Percentiles rank a stretch among this genome's conserved stretches.
Conservation (phyloP, 257 asterid genomes). For the Misopates orontium region DNA sequence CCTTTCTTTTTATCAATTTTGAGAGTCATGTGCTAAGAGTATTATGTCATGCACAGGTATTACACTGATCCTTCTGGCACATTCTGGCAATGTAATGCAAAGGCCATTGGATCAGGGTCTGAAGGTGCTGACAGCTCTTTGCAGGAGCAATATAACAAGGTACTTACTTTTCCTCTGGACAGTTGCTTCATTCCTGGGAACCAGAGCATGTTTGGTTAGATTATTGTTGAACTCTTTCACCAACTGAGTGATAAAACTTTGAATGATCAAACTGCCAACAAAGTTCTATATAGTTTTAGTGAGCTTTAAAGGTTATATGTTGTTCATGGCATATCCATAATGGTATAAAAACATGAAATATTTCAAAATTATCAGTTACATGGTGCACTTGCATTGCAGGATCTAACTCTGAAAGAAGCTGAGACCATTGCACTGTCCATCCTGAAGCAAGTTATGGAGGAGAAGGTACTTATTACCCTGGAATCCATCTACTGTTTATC, state of each 20-base stretch:
- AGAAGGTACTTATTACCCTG: conserved; percentile 50
- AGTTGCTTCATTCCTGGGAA: background rate
- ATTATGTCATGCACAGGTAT: conserved; percentile 48
- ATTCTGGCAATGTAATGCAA: conserved; percentile 95
- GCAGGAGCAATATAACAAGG: conserved; percentile 95
- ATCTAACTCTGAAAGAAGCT: conserved; percentile 73
- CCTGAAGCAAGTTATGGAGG: conserved; percentile 92
- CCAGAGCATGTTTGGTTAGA: background rate
- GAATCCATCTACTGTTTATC: background rate
- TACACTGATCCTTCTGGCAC: conserved; percentile 93
- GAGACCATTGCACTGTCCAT: conserved; percentile 83
- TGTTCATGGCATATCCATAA: background rate
- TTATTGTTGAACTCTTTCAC: background rate
- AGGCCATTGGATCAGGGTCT: conserved; percentile 96
- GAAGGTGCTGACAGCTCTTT: conserved; percentile 99
- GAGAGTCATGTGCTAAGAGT: conserved; percentile 8
- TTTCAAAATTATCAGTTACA: conserved; percentile 2
- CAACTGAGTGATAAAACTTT: background rate
- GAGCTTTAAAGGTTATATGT: background rate
- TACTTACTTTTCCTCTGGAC: conserved; percentile 14
- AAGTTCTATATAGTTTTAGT: background rate
- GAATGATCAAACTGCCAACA: background rate
- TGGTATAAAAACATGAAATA: background rate
- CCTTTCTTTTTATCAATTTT: background rate
- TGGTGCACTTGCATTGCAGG: conserved; percentile 49